phyloP scores from a whole-genome alignment of 2,329 filamentous ascomycete species.

The Fusarium nisikadoi region DNA sequence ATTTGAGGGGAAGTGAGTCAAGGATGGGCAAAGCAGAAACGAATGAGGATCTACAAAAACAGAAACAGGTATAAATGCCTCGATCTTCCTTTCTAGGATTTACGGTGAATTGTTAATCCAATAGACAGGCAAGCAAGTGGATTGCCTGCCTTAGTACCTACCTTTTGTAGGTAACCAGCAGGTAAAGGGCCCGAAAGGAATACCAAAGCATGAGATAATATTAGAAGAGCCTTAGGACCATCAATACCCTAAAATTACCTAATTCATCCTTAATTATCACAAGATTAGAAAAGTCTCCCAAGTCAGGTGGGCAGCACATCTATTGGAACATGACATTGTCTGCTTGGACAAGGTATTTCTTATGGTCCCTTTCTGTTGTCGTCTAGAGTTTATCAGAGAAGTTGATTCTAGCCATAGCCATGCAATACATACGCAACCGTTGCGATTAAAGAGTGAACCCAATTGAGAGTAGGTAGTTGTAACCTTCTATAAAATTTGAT shows the following conservation, averaged over 20 bases:
- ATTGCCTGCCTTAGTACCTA: background rate
- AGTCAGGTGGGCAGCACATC: background rate
- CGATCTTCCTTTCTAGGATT: background rate
- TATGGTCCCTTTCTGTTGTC: background rate
- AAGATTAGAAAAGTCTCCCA: background rate
- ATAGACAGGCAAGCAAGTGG: background rate
- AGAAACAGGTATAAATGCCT: slow-evolving; percentile 10
- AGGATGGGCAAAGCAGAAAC: background rate
- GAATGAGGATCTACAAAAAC: background rate
- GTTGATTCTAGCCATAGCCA: background rate
- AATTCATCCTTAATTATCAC: background rate
- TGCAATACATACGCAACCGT: background rate
- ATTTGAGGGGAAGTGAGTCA: background rate
- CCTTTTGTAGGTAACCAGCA: background rate
- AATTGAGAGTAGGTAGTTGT: background rate
- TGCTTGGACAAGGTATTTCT: background rate
- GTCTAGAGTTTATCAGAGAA: background rate
- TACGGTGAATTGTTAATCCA: background rate
- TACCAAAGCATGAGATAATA: background rate
- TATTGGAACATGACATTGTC: background rate
- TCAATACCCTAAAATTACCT: background rate
- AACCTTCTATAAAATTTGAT: background rate
- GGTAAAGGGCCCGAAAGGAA: background rate
- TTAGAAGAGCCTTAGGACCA: background rate
- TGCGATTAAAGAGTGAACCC: background rate